Evolutionary conservation across 306 rosid genomes (phyloP).

Genomic region (Gastrolobium villosum): DNA sequence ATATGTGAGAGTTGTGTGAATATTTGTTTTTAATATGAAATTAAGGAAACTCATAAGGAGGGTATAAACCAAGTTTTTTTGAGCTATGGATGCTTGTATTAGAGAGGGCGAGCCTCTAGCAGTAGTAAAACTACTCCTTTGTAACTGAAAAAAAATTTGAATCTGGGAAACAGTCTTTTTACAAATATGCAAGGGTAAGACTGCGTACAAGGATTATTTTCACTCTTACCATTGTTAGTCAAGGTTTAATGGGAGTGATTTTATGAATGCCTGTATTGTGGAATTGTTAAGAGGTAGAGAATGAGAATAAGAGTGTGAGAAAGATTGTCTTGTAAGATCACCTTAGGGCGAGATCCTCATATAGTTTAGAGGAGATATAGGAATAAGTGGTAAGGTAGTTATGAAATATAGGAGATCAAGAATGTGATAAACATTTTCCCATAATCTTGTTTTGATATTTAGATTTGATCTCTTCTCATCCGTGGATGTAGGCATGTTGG

Average conservation of each 20-base stretch:
- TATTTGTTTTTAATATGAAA: slow-evolving; percentile 22
- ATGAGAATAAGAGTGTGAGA: slow-evolving; percentile 10
- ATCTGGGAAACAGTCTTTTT: no score
- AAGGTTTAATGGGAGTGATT: no score
- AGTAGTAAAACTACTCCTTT: no score
- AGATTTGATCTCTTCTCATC: slow-evolving; percentile 18
- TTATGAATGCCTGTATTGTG: not conserved
- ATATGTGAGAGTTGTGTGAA: not conserved
- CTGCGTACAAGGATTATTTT: no score
- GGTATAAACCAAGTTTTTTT: not conserved
- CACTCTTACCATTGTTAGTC: no score
- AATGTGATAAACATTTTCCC: slow-evolving; percentile 1
- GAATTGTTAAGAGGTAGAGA: slow-evolving; percentile 1
- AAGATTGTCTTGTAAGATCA: not conserved
- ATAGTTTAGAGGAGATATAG: not conserved
- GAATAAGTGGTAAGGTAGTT: slow-evolving; percentile 1
- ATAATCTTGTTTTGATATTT: not conserved
- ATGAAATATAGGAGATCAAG: not conserved
- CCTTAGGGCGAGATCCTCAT: no score
- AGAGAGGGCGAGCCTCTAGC: not conserved
- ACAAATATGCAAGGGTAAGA: no score
- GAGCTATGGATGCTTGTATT: slow-evolving; percentile 3
- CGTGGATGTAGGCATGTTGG: not conserved
- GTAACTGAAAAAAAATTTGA: no score
- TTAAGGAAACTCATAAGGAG: slow-evolving; percentile 14